Evolutionary conservation across 2,329 filamentous ascomycete genomes (phyloP).

Genomic region (Neocatenulostroma microsporum): DNA sequence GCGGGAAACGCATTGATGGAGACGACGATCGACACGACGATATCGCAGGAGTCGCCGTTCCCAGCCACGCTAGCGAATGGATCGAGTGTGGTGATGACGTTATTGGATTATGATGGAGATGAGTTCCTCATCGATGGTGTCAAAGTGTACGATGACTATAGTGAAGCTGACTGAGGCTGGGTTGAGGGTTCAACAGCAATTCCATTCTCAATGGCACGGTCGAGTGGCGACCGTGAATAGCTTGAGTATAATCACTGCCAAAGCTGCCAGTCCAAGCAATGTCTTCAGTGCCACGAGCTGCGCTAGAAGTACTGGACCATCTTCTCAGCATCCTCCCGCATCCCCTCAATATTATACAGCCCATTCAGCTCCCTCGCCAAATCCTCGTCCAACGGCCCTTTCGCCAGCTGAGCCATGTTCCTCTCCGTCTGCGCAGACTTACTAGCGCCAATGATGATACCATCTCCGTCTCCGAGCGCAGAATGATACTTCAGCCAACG

Average conservation of each 20-base stretch:
- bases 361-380: conserved; percentile 12
- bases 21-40: background rate
- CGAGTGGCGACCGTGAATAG: no score
- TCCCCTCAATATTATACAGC: conserved; percentile 12
- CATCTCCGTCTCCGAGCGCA: conserved; percentile 25
- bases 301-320: no score
- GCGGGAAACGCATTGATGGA: background rate
- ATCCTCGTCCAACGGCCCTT: conserved; percentile 15
- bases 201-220: no score
- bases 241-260: no score
- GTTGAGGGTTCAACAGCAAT: no score
- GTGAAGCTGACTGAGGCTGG: no score
- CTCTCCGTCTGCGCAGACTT: conserved; percentile 13
- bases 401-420: conserved; percentile 13
- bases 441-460: conserved; percentile 28
- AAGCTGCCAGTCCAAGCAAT: no score
- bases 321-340: background rate
- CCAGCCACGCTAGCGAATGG: background rate
- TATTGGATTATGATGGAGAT: background rate
- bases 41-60: background rate
- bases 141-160: no score
- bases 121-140: background rate
- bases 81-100: background rate
- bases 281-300: no score
- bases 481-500: conserved; percentile 40